Conservation (phyloP, 2,329 filamentous ascomycete genomes). For the Trichoderma sp. region DNA sequence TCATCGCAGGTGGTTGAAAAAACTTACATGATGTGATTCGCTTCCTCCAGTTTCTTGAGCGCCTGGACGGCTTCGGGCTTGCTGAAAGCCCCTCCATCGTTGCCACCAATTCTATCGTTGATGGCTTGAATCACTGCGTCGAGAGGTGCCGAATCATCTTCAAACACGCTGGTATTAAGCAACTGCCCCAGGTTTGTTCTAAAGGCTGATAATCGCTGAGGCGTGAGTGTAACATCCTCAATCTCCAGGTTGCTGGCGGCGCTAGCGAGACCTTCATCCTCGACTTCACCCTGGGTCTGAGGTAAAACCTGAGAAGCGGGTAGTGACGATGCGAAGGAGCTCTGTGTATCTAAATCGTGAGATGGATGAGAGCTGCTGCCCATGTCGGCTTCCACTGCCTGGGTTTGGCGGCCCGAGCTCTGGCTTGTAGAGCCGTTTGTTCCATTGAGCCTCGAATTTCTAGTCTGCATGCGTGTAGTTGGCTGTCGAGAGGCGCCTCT, state of each 20-base stretch:
- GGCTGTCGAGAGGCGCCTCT: conserved; percentile 33
- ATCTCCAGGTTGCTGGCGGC: conserved; percentile 43
- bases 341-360: conserved; percentile 44
- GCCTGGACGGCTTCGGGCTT: conserved; percentile 72
- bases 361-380: conserved; percentile 34
- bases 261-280: conserved; percentile 45
- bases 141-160: conserved; percentile 77
- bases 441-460: conserved; percentile 32
- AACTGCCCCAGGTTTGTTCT: conserved; percentile 77
- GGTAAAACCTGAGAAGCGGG: conserved; percentile 67
- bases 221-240: conserved; percentile 50
- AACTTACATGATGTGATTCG: conserved; percentile 84
- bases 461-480: conserved; percentile 22
- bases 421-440: background rate
- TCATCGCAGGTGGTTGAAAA: background rate
- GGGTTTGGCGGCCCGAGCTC: background rate
- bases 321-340: conserved; percentile 75
- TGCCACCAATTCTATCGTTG: conserved; percentile 63
- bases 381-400: conserved; percentile 41
- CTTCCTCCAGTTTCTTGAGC: conserved; percentile 73
- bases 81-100: conserved; percentile 59
- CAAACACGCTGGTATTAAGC: conserved; percentile 78
- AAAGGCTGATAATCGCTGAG: conserved; percentile 69
- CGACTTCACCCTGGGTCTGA: conserved; percentile 41
- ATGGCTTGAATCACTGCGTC: conserved; percentile 73